Base-by-base conservation (phyloP, 2,329 filamentous ascomycete species). In the Paracamarosporium sp. region DNA sequence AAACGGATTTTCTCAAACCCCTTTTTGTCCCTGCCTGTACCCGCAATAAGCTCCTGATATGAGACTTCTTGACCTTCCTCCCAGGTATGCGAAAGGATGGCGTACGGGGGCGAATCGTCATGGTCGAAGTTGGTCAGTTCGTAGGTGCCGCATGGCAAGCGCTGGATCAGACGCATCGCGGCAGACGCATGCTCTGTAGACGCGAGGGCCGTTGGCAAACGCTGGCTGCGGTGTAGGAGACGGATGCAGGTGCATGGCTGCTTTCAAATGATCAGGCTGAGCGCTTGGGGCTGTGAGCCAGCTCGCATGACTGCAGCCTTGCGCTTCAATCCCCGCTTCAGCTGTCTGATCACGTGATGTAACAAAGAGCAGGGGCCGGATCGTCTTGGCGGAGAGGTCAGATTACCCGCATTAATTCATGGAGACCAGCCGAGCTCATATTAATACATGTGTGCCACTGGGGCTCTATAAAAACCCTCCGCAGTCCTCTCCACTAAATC, bases 1-100 rank as follows among this genome's bases (percentile, higher is more conserved):
- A 41, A 41, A 12, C 17, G n/a, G 12, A 41, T 20, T 12, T 41
- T 41, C 4, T 44, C 24, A 17, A 44, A 44, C 22, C 41, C 41
- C 22, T 6, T 27, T 24, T 44, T 44, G 15, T 44, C 22, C 22
- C 41, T 28, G 41, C 41, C 41, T 44, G 41, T 24, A 44, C 41
- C 22, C 27, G 41, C 22, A 27, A 8, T 28, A 3, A 55, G 17
- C 54, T 71, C 64, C 47, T 65, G 41, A 53, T 67, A 69, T 45
- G 52, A 63, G 44, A 74, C 56, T 56, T 75, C 71, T 17, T 17
- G 17, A 44, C 65, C 64, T 50, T 65, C 64, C 28, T 47, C 45
- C 71, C 71, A 74, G 17, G 59, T 70, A 58, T 75, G 72, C 11
- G 71, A 75, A 24, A 75, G 70, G 43, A 74, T 74, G 12, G 68